These are phyloP conservation scores for Aspergillus homomorphus DNA, from an alignment of 495 filamentous ascomycete species.

Conservation along the genomic window DNA sequence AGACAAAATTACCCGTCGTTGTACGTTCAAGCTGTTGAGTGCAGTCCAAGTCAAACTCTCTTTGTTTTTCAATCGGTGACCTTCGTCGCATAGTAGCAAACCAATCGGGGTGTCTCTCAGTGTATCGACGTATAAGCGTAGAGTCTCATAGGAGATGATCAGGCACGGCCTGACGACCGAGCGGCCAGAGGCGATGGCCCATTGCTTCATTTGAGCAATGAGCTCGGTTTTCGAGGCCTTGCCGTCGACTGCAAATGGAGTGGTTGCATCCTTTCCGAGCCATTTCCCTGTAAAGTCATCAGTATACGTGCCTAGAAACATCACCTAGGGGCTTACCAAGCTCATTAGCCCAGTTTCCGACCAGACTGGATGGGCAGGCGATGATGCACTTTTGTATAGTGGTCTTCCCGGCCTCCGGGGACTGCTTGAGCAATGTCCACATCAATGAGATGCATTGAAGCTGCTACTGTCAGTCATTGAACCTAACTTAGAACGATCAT, in stretches of 20 bases:
- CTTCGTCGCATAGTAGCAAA: slow-evolving; percentile 95
- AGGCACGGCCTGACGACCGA: slow-evolving; percentile 93
- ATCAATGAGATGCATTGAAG: slow-evolving; percentile 77
- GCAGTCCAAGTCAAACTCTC: slow-evolving; percentile 93
- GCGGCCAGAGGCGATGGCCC: slow-evolving; percentile 85
- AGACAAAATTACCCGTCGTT: slow-evolving; percentile 87
- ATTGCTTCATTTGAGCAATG: slow-evolving; percentile 84
- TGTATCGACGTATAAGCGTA: slow-evolving; percentile 86
- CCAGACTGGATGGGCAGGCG: slow-evolving; percentile 95
- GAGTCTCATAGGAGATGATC: slow-evolving; percentile 98
- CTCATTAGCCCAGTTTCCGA: slow-evolving; percentile 98
- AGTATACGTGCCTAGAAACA: slow-evolving; percentile 6
- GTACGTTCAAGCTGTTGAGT: slow-evolving; percentile 85
- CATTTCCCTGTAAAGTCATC: slow-evolving; percentile 64
- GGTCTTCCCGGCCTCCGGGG: slow-evolving; percentile 85
- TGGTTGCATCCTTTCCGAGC: slow-evolving; percentile 88
- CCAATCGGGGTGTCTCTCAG: slow-evolving; percentile 85
- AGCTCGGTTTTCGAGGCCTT: slow-evolving; percentile 95
- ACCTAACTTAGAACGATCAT: background rate
- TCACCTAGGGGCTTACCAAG: slow-evolving; percentile 36
- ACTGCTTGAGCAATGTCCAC: slow-evolving; percentile 97
- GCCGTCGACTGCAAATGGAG: slow-evolving; percentile 93
- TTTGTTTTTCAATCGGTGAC: slow-evolving; percentile 96
- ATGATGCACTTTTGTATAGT: slow-evolving; percentile 98
- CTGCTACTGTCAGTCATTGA: slow-evolving; percentile 39